Evolutionary conservation across 1,139 yeast species (phyloP).

Genomic region (Scheffersomyces illinoinensis): DNA sequence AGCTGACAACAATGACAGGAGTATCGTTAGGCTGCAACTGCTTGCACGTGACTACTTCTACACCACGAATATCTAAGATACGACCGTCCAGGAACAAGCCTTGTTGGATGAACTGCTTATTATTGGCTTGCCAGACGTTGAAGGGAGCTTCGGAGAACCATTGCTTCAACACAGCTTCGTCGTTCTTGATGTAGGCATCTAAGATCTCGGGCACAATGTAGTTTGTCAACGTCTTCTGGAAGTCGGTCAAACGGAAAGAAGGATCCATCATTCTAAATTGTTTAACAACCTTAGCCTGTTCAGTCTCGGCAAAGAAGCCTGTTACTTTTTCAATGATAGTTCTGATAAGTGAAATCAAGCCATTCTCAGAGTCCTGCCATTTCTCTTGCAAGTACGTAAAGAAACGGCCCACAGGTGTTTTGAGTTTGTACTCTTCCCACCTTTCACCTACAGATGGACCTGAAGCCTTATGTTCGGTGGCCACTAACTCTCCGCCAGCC

Average conservation of each 20-base stretch:
- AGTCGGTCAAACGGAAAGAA: slow-evolving; percentile 74
- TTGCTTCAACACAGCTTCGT: slow-evolving; percentile 72
- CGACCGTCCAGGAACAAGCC: slow-evolving; percentile 90
- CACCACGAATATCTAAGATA: slow-evolving; percentile 92
- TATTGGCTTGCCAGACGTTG: slow-evolving; percentile 92
- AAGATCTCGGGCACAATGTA: slow-evolving; percentile 93
- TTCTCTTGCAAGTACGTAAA: slow-evolving; percentile 63
- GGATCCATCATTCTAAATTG: slow-evolving; percentile 92
- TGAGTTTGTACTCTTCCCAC: slow-evolving; percentile 68
- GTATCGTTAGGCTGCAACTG: slow-evolving; percentile 86
- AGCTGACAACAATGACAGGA: slow-evolving; percentile 91
- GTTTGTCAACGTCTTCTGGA: slow-evolving; percentile 83
- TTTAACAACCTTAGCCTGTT: slow-evolving; percentile 85
- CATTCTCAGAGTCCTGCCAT: slow-evolving; percentile 96
- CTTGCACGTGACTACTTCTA: slow-evolving; percentile 88
- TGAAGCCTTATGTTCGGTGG: slow-evolving; percentile 76
- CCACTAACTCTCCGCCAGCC: slow-evolving; percentile 83
- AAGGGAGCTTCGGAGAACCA: slow-evolving; percentile 98
- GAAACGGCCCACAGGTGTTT: slow-evolving; percentile 69
- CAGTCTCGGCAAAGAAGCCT: slow-evolving; percentile 93
- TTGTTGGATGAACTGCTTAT: slow-evolving; percentile 89
- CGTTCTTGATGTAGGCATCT: slow-evolving; percentile 95
- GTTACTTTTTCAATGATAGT: slow-evolving; percentile 79
- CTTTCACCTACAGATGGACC: slow-evolving; percentile 72
- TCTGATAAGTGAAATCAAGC: slow-evolving; percentile 78